Evolutionary conservation across 441 rosid genomes (phyloP), one percentile per base, ranked within the genome.

Genomic region (Raphanus hybrid): DNA sequence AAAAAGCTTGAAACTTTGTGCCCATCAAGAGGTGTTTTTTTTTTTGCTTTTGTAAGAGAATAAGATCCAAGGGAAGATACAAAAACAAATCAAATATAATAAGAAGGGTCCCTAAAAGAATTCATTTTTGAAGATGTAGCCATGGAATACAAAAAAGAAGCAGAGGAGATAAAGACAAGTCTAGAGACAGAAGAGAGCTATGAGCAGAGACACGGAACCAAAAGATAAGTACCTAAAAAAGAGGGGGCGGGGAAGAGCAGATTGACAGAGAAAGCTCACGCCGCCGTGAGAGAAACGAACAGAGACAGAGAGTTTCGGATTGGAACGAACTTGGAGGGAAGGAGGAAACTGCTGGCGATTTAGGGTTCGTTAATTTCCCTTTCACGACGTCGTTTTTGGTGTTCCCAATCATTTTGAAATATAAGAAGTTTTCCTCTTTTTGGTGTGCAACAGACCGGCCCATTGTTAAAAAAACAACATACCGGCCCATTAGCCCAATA

Each of bases 211-310:
- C 14, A 43, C n/a, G 14, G 52, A 10, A 43, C 8, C 45, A 39
- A n/a, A n/a, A n/a, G 12, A 8, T 12, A 48, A 29, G 62, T 63
- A 72, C 70, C 77, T 73, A 2, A 14, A 64, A 23, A n/a, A 50
- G 15, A 2, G 39, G n/a, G 45, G 45, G 45, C 2, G 18, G 18
- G 18, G 18, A 16, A 62, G 45, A 62, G 15, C 12, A 15, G 23
- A 54, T n/a, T 1, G 58, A 2, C 3, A 52, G 59, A 54, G 58
- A 50, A 15, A 52, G 58, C 23, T 52, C 58, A 52, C 59, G 26
- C 59, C 20, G 59, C 11, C 59, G 59, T 8, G 26, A 16, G 59
- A 15, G 23, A 54, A 54, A 54, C 59, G 59, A 15, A 26, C 59
- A 15, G 59, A 54, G 20, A 54, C 26, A 11, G 59, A 54, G 59